Conservation (phyloP, 345 rosid genomes). For the Noccaea caerulescens region DNA sequence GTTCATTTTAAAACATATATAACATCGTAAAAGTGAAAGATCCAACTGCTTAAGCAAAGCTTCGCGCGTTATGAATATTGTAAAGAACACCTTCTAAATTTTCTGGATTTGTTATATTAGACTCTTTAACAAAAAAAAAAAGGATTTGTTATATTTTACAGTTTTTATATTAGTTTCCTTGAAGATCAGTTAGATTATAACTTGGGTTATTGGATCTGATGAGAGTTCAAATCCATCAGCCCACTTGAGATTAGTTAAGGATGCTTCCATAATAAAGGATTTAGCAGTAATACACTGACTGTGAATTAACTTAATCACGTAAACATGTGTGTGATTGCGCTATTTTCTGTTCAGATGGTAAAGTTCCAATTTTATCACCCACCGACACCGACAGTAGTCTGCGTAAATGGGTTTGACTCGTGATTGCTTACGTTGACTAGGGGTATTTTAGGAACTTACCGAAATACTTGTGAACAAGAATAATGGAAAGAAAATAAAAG, state of each 20-base stretch:
- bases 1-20: neutral
- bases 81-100: neutral
- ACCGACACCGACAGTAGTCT: conserved; percentile 47
- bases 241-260: conserved; percentile 32
- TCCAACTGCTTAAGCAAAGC: neutral
- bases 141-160: neutral
- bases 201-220: conserved; percentile 43
- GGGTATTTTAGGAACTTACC: conserved; percentile 16
- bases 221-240: conserved; percentile 21
- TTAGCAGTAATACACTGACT: conserved; percentile 12
- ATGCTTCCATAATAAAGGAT: conserved; percentile 34
- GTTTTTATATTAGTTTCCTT: neutral
- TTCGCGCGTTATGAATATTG: neutral
- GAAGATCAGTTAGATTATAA: conserved; percentile 17
- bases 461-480: neutral
- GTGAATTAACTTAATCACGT: neutral
- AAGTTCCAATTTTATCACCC: conserved; percentile 28
- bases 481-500: neutral
- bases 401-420: conserved; percentile 41
- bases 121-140: neutral
- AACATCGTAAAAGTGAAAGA: neutral
- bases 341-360: conserved; percentile 3
- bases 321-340: conserved; percentile 42
- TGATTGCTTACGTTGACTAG: conserved; percentile 12
- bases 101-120: neutral